Base-by-base conservation (phyloP, 495 filamentous ascomycete genomes). In the Entonaema liquescens region DNA sequence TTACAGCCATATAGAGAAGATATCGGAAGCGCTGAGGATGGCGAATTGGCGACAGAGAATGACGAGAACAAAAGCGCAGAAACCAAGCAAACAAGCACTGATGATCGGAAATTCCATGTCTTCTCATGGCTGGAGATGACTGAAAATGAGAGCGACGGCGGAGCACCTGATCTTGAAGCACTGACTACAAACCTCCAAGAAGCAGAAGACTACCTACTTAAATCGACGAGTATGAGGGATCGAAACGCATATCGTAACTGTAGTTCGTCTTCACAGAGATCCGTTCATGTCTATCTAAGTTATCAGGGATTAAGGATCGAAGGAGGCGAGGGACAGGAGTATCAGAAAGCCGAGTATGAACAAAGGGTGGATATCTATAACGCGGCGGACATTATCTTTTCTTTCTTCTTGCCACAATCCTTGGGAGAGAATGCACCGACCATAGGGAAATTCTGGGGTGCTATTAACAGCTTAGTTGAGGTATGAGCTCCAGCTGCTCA, bases 401-500 rank as follows among this genome's bases (percentile, higher is more conserved):
- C 60, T 2, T 81, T 79, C 60, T 83, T 83, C 38, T 67, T 82
- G 8, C 78, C 80, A 9, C 50, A 36, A 36, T 44, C 9, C 47
- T 28, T 59, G 7, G 33, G 11, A n/a, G n/a, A 44, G 36, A 49
- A 71, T 36, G 70, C 66, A 1, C 69, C 76, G 0, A 79, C 76
- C 5, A 66, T 72, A 3, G 50, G 63, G 2, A 79, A 79, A 49
- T 83, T 74, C 60, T 82, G 81, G 79, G 78, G 78, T 25, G 77
- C 76, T 9, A 38, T 83, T 12, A 35, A 67, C 21, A 36, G 25
- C 15, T n/a, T 78, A 8, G 42, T 81, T 4, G 59, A 66, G 33
- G 74, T 81, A 44, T 25, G 70, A 59, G 15, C 33, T 67, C 0
- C 21, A 53, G 38, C 12, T 17, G 6, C 25, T 33, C 44, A 21